A percentile compares a stretch with the other conserved stretches of the same genome.
These are phyloP conservation scores for Ceratocystis destructans DNA, from an alignment of 2,329 filamentous ascomycete genomes.

Conservation along the genomic window DNA sequence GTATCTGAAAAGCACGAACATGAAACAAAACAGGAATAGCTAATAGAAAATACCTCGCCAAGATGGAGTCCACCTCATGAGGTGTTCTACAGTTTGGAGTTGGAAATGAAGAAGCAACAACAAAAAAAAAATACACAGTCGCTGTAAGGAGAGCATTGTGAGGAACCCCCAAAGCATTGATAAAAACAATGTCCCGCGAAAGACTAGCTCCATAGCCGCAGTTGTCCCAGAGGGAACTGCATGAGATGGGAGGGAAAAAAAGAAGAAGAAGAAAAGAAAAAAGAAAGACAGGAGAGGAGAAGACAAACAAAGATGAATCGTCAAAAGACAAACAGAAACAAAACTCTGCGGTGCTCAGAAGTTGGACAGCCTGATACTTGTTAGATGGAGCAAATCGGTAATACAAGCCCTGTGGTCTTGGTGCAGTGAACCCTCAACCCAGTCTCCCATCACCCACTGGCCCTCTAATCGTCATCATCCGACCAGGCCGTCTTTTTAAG, in stretches of 20 bases:
- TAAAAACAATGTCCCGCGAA: neutral
- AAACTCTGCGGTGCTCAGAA: neutral
- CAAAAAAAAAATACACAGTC: neutral
- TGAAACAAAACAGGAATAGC: neutral
- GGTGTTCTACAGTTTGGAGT: neutral
- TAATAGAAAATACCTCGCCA: neutral
- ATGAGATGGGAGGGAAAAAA: neutral
- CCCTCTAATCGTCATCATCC: constrained; percentile 28
- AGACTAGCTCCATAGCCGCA: neutral
- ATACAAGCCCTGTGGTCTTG: neutral
- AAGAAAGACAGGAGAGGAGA: neutral
- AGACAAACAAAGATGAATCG: neutral
- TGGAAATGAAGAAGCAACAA: neutral
- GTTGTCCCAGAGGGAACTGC: neutral
- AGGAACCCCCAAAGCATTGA: neutral
- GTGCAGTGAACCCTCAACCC: constrained; percentile 6
- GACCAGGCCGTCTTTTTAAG: constrained; percentile 31
- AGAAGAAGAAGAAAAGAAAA: neutral
- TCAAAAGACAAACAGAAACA: neutral
- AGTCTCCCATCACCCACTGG: neutral
- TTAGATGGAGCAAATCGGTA: neutral
- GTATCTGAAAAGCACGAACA: neutral
- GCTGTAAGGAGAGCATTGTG: too few relatives aligned
- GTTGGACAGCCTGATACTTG: neutral
- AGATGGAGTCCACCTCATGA: neutral